Base-by-base conservation (phyloP, 2,329 filamentous ascomycete species). In the Curvularia verruculosa region DNA sequence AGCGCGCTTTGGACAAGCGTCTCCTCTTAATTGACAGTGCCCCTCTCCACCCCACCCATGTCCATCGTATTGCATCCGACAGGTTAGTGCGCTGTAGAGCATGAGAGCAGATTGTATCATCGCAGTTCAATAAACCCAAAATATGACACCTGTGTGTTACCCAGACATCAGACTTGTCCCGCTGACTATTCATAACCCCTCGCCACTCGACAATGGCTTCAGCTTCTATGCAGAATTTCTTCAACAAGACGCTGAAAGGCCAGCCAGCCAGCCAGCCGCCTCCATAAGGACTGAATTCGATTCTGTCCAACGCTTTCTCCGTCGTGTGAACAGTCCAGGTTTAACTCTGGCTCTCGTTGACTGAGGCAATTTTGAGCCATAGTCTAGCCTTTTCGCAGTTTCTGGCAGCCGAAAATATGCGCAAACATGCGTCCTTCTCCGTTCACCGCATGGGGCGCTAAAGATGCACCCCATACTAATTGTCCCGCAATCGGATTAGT, bases 1-100 rank as follows among this genome's bases (percentile, higher is more conserved):
- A 57, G 50, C 54, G 54, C 50, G 54, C 45, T 57, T 54, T 49
- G n/a, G 23, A 31, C 39, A 49, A 29, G 44, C 54, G 44, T 56
- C 50, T 31, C 50, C 43, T 43, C 40, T 43, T 43, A 15, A 26
- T 43, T 23, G 3, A 24, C 40, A 24, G 23, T 24, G 40, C 23
- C 13, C 40, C 34, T 36, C 46, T 41, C 52, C 37, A 34, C 50
- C 31, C 19, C 21, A 23, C 45, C 15, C 31, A 9, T 18, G 15
- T 36, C 15, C 34, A 36, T 36, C 34, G 15, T 36, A 18, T 36
- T 36, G 34, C 34, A 36, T 15, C 34, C 5, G 15, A 36, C 13
- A 13, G 31, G 3, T 15, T 34, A 13, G 31, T 34, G 31, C 26
- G n/a, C n/a, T n/a, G n/a, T n/a, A n/a, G n/a, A n/a, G n/a, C n/a